A percentile compares a stretch with the other conserved stretches of the same genome.
Evolutionary conservation across 768 basidiomycete species (phyloP).

Genomic region (Kwoniella dendrophila): DNA sequence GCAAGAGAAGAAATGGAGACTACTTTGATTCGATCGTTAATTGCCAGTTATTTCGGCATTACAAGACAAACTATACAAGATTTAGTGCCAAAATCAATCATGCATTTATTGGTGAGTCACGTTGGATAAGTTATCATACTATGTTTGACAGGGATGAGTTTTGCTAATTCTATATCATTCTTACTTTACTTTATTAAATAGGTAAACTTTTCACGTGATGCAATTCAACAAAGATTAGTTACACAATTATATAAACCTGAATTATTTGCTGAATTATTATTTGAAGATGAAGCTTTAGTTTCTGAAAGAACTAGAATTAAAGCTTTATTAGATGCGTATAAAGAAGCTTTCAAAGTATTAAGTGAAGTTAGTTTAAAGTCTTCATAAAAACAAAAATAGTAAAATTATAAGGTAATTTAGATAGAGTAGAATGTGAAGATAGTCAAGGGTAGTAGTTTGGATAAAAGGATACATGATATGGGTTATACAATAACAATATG

Average conservation of each 20-base stretch:
- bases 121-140: not conserved
- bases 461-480: no score
- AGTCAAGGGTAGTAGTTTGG: no score
- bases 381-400: not conserved
- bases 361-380: conserved; percentile 55
- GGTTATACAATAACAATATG: no score
- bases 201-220: conserved; percentile 94
- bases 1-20: conserved; percentile 96
- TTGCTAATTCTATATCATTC: not conserved
- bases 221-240: conserved; percentile 96
- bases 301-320: conserved; percentile 92
- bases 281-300: conserved; percentile 93
- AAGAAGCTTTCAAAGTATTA: conserved; percentile 61
- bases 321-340: conserved; percentile 91
- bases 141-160: not conserved
- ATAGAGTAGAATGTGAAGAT: no score
- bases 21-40: conserved; percentile 87
- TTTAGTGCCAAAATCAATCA: conserved; percentile 94
- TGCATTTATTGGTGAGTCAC: conserved; percentile 65
- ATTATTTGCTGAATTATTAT: conserved; percentile 82
- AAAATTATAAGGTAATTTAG: not conserved
- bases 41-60: conserved; percentile 93
- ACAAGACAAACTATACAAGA: conserved; percentile 96
- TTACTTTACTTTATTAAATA: conserved; percentile 59
- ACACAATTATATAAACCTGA: conserved; percentile 91